A percentile compares a stretch with the other conserved stretches of the same genome.
Conservation (phyloP, 2,329 filamentous ascomycete species). For the Ramularia collo-cygni region DNA sequence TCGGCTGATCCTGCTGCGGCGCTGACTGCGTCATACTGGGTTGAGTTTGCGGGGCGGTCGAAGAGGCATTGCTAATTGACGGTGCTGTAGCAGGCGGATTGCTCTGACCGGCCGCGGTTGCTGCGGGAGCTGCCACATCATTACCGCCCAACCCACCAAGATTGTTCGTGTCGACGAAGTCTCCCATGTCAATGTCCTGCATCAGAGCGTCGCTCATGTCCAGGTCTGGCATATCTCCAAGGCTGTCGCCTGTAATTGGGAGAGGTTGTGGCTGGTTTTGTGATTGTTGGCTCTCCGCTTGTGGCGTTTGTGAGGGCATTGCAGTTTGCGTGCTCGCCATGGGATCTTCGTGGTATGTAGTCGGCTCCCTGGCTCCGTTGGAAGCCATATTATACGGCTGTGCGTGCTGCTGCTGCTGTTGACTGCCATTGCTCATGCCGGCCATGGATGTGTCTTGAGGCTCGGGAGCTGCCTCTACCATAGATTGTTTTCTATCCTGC, state of each 20-base stretch:
- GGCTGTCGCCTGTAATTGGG: slow-evolving; percentile 2
- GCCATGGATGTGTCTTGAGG: slow-evolving; percentile 10
- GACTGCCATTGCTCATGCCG: slow-evolving; percentile 6
- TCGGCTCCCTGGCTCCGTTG: slow-evolving; percentile 5
- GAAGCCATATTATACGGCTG: slow-evolving; percentile 31
- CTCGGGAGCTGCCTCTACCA: not conserved
- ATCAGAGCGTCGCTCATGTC: slow-evolving; percentile 16
- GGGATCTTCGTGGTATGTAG: slow-evolving; percentile 11
- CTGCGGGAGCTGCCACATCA: not conserved
- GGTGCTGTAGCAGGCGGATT: not conserved
- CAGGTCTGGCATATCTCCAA: slow-evolving; percentile 13
- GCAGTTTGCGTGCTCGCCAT: slow-evolving; percentile 4
- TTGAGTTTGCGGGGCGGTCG: not conserved
- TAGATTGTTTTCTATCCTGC: slow-evolving; percentile 22
- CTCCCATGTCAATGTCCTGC: slow-evolving; percentile 22
- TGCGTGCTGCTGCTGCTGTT: slow-evolving; percentile 6
- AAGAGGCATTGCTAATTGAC: not conserved
- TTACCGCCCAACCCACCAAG: not conserved
- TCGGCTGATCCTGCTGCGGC: not conserved
- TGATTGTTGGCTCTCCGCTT: not conserved
- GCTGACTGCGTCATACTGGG: not conserved
- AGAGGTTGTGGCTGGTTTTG: not conserved
- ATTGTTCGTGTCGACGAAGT: not conserved
- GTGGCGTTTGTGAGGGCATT: slow-evolving; percentile 4
- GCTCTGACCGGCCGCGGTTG: not conserved